Evolutionary conservation across 495 filamentous ascomycete genomes (phyloP).

Genomic region (Penicillium argentinense): DNA sequence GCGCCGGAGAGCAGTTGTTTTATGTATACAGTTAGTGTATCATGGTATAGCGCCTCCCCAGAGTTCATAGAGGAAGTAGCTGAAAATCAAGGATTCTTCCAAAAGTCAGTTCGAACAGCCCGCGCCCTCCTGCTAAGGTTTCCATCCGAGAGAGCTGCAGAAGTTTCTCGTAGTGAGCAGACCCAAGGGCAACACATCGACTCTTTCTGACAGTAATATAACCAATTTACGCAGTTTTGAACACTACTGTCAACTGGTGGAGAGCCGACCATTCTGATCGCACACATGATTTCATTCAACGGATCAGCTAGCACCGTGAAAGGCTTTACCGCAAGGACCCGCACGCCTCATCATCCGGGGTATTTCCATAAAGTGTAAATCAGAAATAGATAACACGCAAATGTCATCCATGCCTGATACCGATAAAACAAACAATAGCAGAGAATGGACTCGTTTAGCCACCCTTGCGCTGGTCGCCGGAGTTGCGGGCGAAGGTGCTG

Average conservation of each 20-base stretch:
- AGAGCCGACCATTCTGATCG: background rate
- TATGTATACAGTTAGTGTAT: constrained; percentile 7
- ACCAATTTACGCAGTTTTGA: constrained; percentile 1
- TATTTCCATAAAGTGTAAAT: constrained; percentile 20
- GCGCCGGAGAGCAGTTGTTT: constrained; percentile 17
- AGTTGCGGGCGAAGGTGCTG: constrained; percentile 33
- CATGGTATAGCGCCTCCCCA: constrained; percentile 1
- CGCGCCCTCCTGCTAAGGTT: too few relatives aligned
- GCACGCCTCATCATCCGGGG: constrained; percentile 11
- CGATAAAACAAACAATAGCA: background rate
- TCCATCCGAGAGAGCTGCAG: too few relatives aligned
- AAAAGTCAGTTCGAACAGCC: background rate
- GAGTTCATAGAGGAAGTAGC: background rate
- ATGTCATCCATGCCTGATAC: background rate
- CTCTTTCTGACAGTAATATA: background rate
- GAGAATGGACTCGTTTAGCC: too few relatives aligned
- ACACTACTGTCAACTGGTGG: background rate
- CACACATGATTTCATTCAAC: background rate
- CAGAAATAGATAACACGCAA: constrained; percentile 2
- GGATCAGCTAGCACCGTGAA: too few relatives aligned
- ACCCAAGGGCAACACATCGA: background rate
- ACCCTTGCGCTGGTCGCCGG: constrained; percentile 29
- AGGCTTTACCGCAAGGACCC: too few relatives aligned
- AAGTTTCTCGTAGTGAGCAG: too few relatives aligned
- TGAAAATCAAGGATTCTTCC: background rate